Evolutionary conservation across 306 rosid species (phyloP).

Genomic region (Dalbergia oliveri): DNA sequence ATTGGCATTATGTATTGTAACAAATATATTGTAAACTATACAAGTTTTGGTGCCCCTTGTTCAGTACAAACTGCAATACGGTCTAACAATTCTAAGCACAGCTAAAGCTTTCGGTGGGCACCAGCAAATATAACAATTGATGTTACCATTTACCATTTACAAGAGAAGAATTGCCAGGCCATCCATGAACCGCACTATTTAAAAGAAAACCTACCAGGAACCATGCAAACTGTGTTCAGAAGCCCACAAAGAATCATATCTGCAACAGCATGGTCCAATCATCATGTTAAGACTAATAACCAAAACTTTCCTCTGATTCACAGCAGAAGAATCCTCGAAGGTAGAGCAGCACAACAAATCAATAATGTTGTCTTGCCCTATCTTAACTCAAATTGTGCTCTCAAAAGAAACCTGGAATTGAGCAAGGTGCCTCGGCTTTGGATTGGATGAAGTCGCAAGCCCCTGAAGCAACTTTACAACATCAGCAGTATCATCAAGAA

Average conservation of each 20-base stretch:
- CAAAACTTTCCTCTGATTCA: slow-evolving; percentile 46
- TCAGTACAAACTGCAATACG: slow-evolving; percentile 39
- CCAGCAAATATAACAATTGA: slow-evolving; percentile 55
- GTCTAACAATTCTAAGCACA: slow-evolving; percentile 45
- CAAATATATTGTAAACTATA: slow-evolving; percentile 62
- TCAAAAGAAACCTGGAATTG: slow-evolving; percentile 82
- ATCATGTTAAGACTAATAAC: slow-evolving; percentile 46
- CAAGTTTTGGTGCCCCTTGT: slow-evolving; percentile 60
- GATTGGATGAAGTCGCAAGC: slow-evolving; percentile 73
- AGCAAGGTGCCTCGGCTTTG: slow-evolving; percentile 68
- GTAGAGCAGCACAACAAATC: slow-evolving; percentile 42
- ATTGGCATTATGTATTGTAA: slow-evolving; percentile 51
- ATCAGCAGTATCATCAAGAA: slow-evolving; percentile 71
- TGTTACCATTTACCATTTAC: slow-evolving; percentile 73
- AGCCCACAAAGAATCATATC: slow-evolving; percentile 50
- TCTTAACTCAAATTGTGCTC: slow-evolving; percentile 59
- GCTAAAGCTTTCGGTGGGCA: slow-evolving; percentile 47
- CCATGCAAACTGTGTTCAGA: slow-evolving; percentile 41
- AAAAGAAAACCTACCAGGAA: slow-evolving; percentile 34
- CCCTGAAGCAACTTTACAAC: slow-evolving; percentile 75
- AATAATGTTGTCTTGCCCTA: slow-evolving; percentile 33
- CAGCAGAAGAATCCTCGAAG: slow-evolving; percentile 43
- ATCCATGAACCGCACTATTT: slow-evolving; percentile 50
- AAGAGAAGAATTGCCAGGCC: slow-evolving; percentile 55
- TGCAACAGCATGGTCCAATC: slow-evolving; percentile 38